Evolutionary conservation across 2,329 filamentous ascomycete genomes (phyloP), one percentile per base, ranked within the genome.

Genomic region (Cryphonectria parasitica): DNA sequence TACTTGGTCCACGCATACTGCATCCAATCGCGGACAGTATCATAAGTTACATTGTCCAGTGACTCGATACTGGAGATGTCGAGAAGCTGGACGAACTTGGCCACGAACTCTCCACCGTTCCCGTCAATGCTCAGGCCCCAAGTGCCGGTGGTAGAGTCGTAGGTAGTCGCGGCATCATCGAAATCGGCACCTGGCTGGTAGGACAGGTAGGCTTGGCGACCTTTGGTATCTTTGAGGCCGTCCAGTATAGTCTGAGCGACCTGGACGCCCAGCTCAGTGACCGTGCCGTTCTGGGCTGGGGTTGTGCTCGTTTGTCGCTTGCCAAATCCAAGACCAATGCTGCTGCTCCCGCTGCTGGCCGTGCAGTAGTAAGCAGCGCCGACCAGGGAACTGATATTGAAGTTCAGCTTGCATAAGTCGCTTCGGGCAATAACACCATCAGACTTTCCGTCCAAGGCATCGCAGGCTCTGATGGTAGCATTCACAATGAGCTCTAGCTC

Each of bases 401-500:
- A 74, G 39, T 78, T 71, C 65, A 81, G 79, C 61, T 77, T 74
- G 75, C 83, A 85, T 5, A 76, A 73, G 13, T 74, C 73, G 0
- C 81, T 81, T 49, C 81, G 79, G 43, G 79, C 80, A 36, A 85
- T 78, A 64, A 85, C 83, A 34, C 77, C 78, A 69, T 85, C 83
- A 2, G 75, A 73, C 1, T 84, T 71, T 0, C 83, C 82, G 72
- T 85, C 83, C 54, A 82, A 79, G 0, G 73, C 70, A 75, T 85
- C 83, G 68, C 83, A 85, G 74, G 84, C 82, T 0, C 79, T 78
- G 62, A 89, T 87, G 3, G 86, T 88, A 54, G 80, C 79, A 74
- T 88, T 88, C n/a, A 85, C 80, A 63, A 88, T 87, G 60, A 74
- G 77, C 54, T 83, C 61, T 1, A 84, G 81, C 67, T 84, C 83